Evolutionary conservation across 139 green algal species (phyloP), one percentile per base, ranked within the genome.

Genomic region (Chlamydomonas sp.): DNA sequence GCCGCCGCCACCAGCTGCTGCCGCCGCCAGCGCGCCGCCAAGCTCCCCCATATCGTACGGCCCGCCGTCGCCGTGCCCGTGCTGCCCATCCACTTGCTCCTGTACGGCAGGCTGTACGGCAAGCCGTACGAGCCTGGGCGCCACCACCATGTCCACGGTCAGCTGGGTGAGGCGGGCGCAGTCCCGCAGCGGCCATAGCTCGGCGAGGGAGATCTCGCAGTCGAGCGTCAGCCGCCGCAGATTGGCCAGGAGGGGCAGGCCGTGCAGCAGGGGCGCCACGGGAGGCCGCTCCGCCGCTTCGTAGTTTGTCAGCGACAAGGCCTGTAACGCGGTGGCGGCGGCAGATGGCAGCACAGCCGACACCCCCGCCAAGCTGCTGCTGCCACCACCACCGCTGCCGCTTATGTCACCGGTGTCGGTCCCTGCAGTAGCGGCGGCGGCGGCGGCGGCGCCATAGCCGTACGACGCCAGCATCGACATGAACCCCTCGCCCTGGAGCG

Each of bases 251-350:
- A 81, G 63, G 62, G 58, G 83, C 31, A 87, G 62, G 3, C 49
- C 62, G 15, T 0, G 7, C 62, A 87, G 74, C 73, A 87, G 72
- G 31, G 83, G 72, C 72, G 14, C 72, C 61, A 87, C 72, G 31
- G 83, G 73, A 62, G 83, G 83, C 83, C 83, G 72, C 62, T 87
- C 83, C 61, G 31, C 83, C 62, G 83, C 72, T 62, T 87, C 83
- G 10, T 87, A 87, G 71, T 87, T 72, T 15, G 73, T 87, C 83
- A 87, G 73, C 5, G 83, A 87, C 61, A 87, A n/a, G 4, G 83
- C 31, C n/a, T n/a, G 5, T 10, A 87, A 18, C 60, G 81, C 59
- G 3, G 57, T 67, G 57, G 80, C 80, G 7, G 14, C 16, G 15
- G 67, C 20, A 58, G 18, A 3, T 1, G 31, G 31, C 31, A 49